phyloP scores from a whole-genome alignment of 1,139 yeast species.

The Diutina mesorugosa region DNA sequence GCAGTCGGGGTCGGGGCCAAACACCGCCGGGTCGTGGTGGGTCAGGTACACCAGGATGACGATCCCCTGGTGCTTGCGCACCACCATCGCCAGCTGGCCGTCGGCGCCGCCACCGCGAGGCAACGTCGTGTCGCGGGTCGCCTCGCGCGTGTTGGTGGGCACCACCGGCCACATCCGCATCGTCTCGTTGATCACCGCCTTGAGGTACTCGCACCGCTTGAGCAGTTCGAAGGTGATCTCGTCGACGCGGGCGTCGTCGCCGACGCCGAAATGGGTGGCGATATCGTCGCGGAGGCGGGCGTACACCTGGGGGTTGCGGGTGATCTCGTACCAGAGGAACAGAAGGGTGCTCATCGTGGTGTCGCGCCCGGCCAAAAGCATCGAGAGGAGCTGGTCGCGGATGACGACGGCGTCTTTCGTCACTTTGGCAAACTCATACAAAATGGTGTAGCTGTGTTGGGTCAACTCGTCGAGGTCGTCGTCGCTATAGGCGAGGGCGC shows the following conservation, averaged over 20 bases:
- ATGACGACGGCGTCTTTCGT: background rate
- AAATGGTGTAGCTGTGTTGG: background rate
- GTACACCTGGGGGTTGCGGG: background rate
- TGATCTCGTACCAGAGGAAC: background rate
- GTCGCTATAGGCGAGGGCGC: background rate
- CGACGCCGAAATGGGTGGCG: slow-evolving; percentile 3
- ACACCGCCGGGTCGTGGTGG: slow-evolving; percentile 4
- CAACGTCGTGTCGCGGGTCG: slow-evolving; percentile 4
- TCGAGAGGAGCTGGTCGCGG: background rate
- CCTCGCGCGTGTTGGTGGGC: slow-evolving; percentile 4
- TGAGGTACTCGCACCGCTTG: slow-evolving; percentile 5
- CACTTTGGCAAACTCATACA: background rate
- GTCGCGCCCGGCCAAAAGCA: background rate
- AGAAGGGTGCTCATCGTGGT: background rate
- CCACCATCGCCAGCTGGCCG: slow-evolving; percentile 4
- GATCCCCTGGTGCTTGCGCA: slow-evolving; percentile 4
- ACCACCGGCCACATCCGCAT: slow-evolving; percentile 6
- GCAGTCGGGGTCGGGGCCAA: slow-evolving; percentile 4
- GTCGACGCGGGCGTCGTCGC: background rate
- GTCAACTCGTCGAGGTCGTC: background rate
- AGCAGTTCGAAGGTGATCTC: slow-evolving; percentile 5
- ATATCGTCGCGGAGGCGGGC: slow-evolving; percentile 1
- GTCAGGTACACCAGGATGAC: slow-evolving; percentile 3
- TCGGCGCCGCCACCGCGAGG: slow-evolving; percentile 6
- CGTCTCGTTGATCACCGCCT: slow-evolving; percentile 5